Evolutionary conservation across 169 alveolate species (phyloP).

Genomic region (Cryptosporidium viatorum): DNA sequence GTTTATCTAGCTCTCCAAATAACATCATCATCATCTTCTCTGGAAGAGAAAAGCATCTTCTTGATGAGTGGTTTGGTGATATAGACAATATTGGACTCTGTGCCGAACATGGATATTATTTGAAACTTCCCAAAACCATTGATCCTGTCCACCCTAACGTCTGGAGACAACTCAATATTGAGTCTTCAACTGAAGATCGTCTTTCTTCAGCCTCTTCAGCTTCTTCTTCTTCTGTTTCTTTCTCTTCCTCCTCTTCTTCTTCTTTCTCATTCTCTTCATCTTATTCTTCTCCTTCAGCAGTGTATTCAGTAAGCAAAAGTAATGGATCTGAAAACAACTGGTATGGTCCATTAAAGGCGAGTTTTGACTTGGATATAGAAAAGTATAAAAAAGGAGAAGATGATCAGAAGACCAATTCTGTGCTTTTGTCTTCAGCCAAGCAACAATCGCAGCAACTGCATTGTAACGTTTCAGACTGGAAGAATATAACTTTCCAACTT

Average conservation of each 20-base stretch:
- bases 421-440: background rate
- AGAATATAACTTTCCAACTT: constrained; percentile 79
- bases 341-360: background rate
- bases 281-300: background rate
- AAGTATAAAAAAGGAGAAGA: background rate
- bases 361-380: background rate
- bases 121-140: constrained; percentile 41
- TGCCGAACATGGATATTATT: constrained; percentile 76
- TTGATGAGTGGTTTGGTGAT: constrained; percentile 81
- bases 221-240: background rate
- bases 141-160: constrained; percentile 35
- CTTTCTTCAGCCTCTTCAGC: background rate
- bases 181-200: background rate
- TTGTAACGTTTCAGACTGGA: constrained; percentile 77
- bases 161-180: constrained; percentile 43
- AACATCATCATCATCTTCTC: constrained; percentile 80
- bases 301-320: background rate
- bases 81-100: constrained; percentile 67
- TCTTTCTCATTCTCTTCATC: background rate
- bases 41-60: constrained; percentile 79
- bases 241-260: background rate
- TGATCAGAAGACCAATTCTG: background rate
- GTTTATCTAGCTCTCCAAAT: constrained; percentile 63
- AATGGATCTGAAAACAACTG: background rate
- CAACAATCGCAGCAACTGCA: background rate